Percentiles rank a stretch among this genome's conserved stretches.
Conservation (phyloP, 805 yeast species). For the Saccharomycopsis microspora region DNA sequence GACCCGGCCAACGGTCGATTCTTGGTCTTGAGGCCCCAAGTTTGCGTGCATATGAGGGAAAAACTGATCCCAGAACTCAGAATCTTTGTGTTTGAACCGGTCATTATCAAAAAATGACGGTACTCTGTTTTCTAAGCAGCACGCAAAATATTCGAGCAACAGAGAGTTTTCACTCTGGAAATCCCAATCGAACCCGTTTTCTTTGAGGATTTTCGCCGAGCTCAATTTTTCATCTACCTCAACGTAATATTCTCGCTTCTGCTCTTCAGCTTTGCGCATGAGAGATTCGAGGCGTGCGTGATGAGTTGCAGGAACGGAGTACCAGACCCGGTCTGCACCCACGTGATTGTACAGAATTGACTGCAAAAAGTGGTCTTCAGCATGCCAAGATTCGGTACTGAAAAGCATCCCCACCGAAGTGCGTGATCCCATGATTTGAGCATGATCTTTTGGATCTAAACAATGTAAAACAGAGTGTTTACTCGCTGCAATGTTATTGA, state of each 20-base stretch:
- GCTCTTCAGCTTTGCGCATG: neutral
- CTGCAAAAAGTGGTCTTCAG: conserved; percentile 52
- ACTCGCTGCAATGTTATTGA: conserved; percentile 40
- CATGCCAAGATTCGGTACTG: conserved; percentile 43
- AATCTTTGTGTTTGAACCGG: conserved; percentile 11
- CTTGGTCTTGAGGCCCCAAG: neutral
- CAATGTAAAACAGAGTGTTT: conserved; percentile 39
- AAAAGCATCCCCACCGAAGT: conserved; percentile 42
- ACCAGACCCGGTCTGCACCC: conserved; percentile 51
- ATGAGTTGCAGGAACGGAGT: conserved; percentile 47
- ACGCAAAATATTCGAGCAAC: conserved; percentile 15
- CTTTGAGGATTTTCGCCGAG: neutral
- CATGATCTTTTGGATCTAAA: conserved; percentile 31
- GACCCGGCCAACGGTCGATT: no score
- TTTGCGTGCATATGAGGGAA: conserved; percentile 8
- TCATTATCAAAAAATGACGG: conserved; percentile 21
- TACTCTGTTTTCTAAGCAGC: conserved; percentile 25
- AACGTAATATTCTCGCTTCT: conserved; percentile 2
- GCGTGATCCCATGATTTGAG: conserved; percentile 30
- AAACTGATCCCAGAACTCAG: conserved; percentile 4
- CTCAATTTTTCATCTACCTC: conserved; percentile 7
- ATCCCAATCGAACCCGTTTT: neutral
- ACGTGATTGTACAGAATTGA: conserved; percentile 39
- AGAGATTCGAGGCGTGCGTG: conserved; percentile 16
- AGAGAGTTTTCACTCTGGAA: conserved; percentile 3